Conservation (phyloP, 345 rosid species). For the Linum trigynum region DNA sequence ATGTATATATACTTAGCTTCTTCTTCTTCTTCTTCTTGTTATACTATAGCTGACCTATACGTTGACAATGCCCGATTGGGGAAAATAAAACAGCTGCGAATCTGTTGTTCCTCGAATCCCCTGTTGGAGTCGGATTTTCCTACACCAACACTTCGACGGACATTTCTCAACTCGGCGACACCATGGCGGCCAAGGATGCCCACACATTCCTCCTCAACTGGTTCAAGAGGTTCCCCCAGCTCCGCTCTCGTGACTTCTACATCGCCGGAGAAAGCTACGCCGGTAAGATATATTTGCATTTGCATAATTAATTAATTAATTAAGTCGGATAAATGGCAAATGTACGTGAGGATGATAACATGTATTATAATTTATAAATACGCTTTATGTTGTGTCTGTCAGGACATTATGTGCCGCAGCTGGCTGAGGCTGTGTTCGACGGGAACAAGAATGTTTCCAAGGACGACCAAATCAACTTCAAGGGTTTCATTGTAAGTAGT, state of each 20-base stretch:
- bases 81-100: slow-evolving; percentile 36
- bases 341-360: too few relatives aligned
- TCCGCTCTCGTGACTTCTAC: slow-evolving; percentile 47
- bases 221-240: slow-evolving; percentile 61
- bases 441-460: slow-evolving; percentile 34
- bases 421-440: slow-evolving; percentile 49
- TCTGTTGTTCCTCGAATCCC: slow-evolving; percentile 55
- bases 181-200: slow-evolving; percentile 46
- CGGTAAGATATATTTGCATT: slow-evolving; percentile 3
- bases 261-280: slow-evolving; percentile 71
- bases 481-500: slow-evolving; percentile 53
- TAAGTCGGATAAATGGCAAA: too few relatives aligned
- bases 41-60: too few relatives aligned
- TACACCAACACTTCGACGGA: slow-evolving; percentile 44
- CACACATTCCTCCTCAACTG: slow-evolving; percentile 50
- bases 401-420: slow-evolving; percentile 78
- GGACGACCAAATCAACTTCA: slow-evolving; percentile 46
- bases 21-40: too few relatives aligned
- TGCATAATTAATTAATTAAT: too few relatives aligned
- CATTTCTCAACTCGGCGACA: slow-evolving; percentile 43
- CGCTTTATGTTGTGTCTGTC: too few relatives aligned
- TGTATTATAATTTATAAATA: too few relatives aligned
- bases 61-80: too few relatives aligned
- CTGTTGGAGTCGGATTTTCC: slow-evolving; percentile 61
- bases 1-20: too few relatives aligned